phyloP scores from a whole-genome alignment of 2,329 filamentous ascomycete genomes.

The Sporothrix curviconia region DNA sequence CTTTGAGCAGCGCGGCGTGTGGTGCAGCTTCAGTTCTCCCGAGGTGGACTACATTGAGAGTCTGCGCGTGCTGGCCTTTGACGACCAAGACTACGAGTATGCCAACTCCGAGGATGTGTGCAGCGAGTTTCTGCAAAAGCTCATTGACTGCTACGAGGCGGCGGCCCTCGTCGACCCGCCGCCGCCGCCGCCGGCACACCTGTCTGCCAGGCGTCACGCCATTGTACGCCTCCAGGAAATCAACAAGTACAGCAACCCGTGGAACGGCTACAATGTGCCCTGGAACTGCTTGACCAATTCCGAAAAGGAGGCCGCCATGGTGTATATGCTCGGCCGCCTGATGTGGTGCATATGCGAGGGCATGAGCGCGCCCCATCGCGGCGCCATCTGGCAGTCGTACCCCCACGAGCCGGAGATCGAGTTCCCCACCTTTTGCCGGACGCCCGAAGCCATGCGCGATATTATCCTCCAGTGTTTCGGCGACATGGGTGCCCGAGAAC shows the following conservation, averaged over 20 bases:
- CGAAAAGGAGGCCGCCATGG: slow-evolving; percentile 53
- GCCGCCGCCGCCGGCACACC: too few species aligned
- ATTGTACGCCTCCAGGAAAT: slow-evolving; percentile 16
- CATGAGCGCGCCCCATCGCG: slow-evolving; percentile 49
- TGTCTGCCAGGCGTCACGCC: neutral
- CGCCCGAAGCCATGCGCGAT: slow-evolving; percentile 13
- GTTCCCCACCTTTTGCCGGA: slow-evolving; percentile 43
- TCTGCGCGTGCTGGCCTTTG: slow-evolving; percentile 45
- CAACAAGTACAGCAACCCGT: slow-evolving; percentile 40
- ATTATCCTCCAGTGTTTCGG: slow-evolving; percentile 19
- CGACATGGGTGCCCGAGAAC: slow-evolving; percentile 6
- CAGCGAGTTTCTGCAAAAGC: slow-evolving; percentile 33
- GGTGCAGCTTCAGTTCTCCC: slow-evolving; percentile 55
- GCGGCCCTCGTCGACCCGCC: neutral
- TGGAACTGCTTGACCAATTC: slow-evolving; percentile 46
- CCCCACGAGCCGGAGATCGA: slow-evolving; percentile 48
- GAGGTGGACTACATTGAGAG: slow-evolving; percentile 56
- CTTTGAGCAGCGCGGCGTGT: slow-evolving; percentile 57
- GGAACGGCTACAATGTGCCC: slow-evolving; percentile 47
- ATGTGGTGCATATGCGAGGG: slow-evolving; percentile 59
- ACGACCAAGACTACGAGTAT: slow-evolving; percentile 33
- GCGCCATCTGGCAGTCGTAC: slow-evolving; percentile 54
- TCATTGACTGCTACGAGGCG: slow-evolving; percentile 40
- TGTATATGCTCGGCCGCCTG: slow-evolving; percentile 56
- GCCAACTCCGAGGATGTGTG: slow-evolving; percentile 33